Base-by-base conservation (phyloP, 2,329 filamentous ascomycete species). In the Colletotrichum liaoningense region DNA sequence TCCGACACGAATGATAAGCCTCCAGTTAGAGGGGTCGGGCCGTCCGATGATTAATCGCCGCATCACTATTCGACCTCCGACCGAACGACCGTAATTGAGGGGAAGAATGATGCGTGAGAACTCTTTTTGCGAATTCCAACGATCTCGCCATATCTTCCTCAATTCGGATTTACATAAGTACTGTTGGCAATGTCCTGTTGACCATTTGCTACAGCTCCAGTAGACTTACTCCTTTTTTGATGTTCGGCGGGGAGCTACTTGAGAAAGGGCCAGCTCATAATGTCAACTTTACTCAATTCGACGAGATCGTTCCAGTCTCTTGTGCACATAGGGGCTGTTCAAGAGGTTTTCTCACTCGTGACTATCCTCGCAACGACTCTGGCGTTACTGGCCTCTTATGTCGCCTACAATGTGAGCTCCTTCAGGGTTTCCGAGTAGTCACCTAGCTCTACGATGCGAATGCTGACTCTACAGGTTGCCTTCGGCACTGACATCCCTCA, bases 401-500 rank as follows among this genome's bases (percentile, higher is more conserved):
- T 49, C 42, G 19, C 42, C 42, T 49, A 49, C 19, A 22, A 49
- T 49, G 42, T 49, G 8, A 49, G 42, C 42, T n/a, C 8, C 8
- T 9, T 11, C 42, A 49, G 19, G 4, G 7, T 8, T n/a, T 8
- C 8, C 42, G 19, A 19, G 3, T 49, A 4, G 19, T 2, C 42
- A n/a, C 19, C 19, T n/a, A n/a, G 42, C 19, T n/a, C 42, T 49
- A 49, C 3, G 19, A 49, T 4, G 4, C 7, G 19, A 11, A 22
- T n/a, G 9, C 42, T 49, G 9, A 49, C 42, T 49, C 79, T 75
- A 30, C 77, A 81, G 46, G 59, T 49, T 26, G 78, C 86, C n/a
- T 84, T 84, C 63, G 77, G 78, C 1, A 92, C 90, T 2, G 89
- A 92, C 75, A 81, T 85, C 0, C 87, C 90, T 5, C 90, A 89